These are phyloP conservation scores for Sphaceloma murrayae DNA, from an alignment of 2,329 filamentous ascomycete genomes.

Conservation along the genomic window DNA sequence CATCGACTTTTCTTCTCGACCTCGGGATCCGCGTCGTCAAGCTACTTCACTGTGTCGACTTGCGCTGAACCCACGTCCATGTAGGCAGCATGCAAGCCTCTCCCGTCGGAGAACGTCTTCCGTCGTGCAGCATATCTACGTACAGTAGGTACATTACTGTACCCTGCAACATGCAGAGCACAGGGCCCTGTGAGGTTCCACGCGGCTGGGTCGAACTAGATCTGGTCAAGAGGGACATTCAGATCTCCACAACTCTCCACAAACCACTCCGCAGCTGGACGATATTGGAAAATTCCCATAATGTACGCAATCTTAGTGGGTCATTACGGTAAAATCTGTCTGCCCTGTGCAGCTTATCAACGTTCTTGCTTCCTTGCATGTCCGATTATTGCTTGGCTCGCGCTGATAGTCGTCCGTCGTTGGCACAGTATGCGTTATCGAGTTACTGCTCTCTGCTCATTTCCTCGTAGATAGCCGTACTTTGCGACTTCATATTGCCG, in stretches of 20 bases:
- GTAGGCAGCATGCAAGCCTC: conserved; percentile 10
- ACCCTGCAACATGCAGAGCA: conserved; percentile 13
- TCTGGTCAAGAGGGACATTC: conserved; percentile 2
- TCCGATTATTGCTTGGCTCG: conserved; percentile 3
- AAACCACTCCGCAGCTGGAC: conserved; percentile 10
- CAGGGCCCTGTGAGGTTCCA: conserved; percentile 4
- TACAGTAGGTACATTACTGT: too few species aligned
- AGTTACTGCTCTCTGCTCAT: conserved; percentile 2
- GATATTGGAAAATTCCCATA: conserved; percentile 9
- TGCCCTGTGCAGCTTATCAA: too few species aligned
- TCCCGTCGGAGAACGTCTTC: conserved; percentile 13
- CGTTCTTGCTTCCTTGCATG: conserved; percentile 5
- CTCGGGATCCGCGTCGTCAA: conserved; percentile 1
- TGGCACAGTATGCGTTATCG: too few species aligned
- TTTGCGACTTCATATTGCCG: too few species aligned
- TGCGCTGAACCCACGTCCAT: neutral
- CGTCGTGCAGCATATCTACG: conserved; percentile 2
- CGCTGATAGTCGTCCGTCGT: conserved; percentile 11
- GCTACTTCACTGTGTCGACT: too few species aligned
- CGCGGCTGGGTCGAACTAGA: conserved; percentile 6
- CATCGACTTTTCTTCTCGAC: too few species aligned
- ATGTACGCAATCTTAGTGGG: conserved; percentile 13
- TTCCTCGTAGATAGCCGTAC: conserved; percentile 5
- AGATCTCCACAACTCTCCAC: conserved; percentile 5
- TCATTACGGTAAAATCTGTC: conserved; percentile 10